Conservation (phyloP, 2,329 filamentous ascomycete genomes). For the Alternaria metachromatica region DNA sequence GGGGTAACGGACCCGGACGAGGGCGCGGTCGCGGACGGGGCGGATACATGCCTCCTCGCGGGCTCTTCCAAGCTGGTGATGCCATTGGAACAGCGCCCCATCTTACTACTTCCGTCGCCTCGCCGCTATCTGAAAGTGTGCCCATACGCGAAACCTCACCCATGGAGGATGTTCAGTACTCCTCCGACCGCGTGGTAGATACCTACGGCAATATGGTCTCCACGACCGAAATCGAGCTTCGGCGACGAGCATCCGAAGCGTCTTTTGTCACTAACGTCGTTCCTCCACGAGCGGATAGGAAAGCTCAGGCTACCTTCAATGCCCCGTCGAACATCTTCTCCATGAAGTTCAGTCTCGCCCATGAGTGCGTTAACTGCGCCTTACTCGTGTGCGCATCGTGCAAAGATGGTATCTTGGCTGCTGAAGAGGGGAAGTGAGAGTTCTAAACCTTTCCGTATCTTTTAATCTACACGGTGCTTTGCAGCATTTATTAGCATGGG, state of each 20-base stretch:
- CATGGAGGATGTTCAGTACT: constrained; percentile 17
- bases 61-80: constrained; percentile 13
- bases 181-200: constrained; percentile 16
- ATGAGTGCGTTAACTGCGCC: constrained; percentile 31
- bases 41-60: constrained; percentile 13
- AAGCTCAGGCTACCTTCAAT: background rate
- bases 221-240: constrained; percentile 1
- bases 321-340: background rate
- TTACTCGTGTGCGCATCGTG: constrained; percentile 34
- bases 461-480: background rate
- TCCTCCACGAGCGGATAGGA: background rate
- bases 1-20: background rate
- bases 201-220: constrained; percentile 27
- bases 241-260: constrained; percentile 15
- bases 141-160: constrained; percentile 1
- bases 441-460: background rate
- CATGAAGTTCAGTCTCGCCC: constrained; percentile 30
- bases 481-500: background rate
- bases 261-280: background rate
- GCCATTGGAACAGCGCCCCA: constrained; percentile 15
- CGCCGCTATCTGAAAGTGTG: constrained; percentile 11
- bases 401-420: constrained; percentile 14
- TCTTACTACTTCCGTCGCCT: background rate
- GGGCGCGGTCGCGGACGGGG: background rate
- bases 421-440: background rate